phyloP scores from a whole-genome alignment of 2,329 filamentous ascomycete species.

The Aureobasidium sp. region DNA sequence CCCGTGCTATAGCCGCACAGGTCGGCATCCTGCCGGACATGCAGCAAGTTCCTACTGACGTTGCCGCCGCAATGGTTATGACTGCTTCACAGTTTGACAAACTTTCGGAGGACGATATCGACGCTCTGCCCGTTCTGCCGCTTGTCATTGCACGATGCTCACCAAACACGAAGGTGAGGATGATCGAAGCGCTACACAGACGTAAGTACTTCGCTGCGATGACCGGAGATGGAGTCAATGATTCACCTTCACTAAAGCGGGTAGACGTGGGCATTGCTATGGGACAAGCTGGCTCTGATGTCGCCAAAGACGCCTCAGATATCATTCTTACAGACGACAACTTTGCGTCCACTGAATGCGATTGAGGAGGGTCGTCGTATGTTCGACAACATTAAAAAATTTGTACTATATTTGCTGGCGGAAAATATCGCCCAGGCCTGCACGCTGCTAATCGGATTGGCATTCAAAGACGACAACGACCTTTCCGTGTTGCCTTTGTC shows the following conservation, averaged over 20 bases:
- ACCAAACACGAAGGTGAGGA: slow-evolving; percentile 87
- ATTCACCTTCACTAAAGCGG: slow-evolving; percentile 81
- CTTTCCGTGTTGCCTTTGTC: slow-evolving; percentile 87
- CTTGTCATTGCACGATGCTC: slow-evolving; percentile 87
- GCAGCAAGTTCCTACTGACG: slow-evolving; percentile 62
- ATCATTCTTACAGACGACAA: slow-evolving; percentile 87
- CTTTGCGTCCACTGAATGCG: slow-evolving; percentile 86
- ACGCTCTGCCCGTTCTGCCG: slow-evolving; percentile 76
- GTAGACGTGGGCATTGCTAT: slow-evolving; percentile 92
- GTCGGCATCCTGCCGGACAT: slow-evolving; percentile 81
- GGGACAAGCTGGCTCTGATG: slow-evolving; percentile 85
- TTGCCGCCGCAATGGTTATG: slow-evolving; percentile 76
- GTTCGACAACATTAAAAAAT: slow-evolving; percentile 91
- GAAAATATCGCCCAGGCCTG: slow-evolving; percentile 88
- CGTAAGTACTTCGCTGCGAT: slow-evolving; percentile 82
- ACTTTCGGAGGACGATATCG: slow-evolving; percentile 78
- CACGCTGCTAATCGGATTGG: slow-evolving; percentile 80
- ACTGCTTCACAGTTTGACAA: slow-evolving; percentile 69
- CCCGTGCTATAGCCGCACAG: slow-evolving; percentile 80
- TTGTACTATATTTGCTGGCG: slow-evolving; percentile 80
- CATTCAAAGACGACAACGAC: slow-evolving; percentile 74
- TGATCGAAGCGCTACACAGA: slow-evolving; percentile 89
- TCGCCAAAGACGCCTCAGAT: slow-evolving; percentile 84
- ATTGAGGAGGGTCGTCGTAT: slow-evolving; percentile 85
- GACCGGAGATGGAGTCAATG: slow-evolving; percentile 92